Evolutionary conservation across 1,139 yeast species (phyloP), one percentile per base, ranked within the genome.

Genomic region (Debaryomycetaceae sp.): DNA sequence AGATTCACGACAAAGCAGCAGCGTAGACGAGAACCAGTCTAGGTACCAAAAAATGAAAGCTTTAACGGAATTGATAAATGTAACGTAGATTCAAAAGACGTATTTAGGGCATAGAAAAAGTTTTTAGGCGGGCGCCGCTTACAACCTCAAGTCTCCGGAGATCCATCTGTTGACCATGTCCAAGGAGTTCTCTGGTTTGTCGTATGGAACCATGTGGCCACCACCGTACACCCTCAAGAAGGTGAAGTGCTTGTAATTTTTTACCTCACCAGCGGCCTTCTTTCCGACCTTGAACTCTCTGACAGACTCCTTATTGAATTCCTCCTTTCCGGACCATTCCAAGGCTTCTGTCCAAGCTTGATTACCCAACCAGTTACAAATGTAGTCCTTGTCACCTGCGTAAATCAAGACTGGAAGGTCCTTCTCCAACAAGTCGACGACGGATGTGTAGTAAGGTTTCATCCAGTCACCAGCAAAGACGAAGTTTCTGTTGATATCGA

Each of bases 161-260:
- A 87, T 64, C 96, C 96, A 89, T 60, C 83, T 72, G 69, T 86
- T 85, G 49, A 89, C 77, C 88, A 89, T 82, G 47, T 80, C 87
- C 52, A 85, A 74, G 5, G 95, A 69, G 53, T 77, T 75, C 62
- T 76, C 82, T 24, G 96, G 95, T 67, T 86, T 93, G 63, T 89
- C 88, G 55, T 69, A 83, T 24, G 96, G 96, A 49, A 82, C 87
- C 88, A 83, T 82, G 63, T 83, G 89, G 22, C 88, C 88, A 46
- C 85, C 87, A 52, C 77, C 83, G 54, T 70, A 82, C 6, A 83
- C 72, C 61, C 87, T 74, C 57, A 82, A 66, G 65, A 80, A 83
- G 3, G 87, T 80, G 51, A 83, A 76, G 42, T 75, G 68, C 27
- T 76, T 75, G 52, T 63, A 70, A 54, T 75, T 73, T 62, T 82